Conservation (phyloP, 208 protist genomes). For the Acanthamoeba sp. region DNA sequence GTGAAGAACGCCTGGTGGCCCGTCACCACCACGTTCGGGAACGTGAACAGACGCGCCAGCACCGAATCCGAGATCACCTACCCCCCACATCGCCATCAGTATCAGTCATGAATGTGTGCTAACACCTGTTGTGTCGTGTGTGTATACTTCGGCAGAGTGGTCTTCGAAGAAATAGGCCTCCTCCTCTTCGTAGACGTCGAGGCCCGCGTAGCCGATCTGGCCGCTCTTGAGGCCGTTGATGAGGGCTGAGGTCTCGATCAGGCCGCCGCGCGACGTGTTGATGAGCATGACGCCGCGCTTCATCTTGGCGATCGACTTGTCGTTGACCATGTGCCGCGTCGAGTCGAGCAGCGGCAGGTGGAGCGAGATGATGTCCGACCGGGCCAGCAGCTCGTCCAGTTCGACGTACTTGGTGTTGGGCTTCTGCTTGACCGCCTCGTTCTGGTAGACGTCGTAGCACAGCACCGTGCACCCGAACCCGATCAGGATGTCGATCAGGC, state of each 20-base stretch:
- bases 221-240: conserved; percentile 85
- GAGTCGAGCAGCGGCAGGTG: conserved; percentile 86
- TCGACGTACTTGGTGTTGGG: conserved; percentile 76
- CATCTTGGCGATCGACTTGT: conserved; percentile 85
- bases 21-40: conserved; percentile 84
- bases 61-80: conserved; percentile 73
- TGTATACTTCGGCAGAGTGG: conserved; percentile 18
- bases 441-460: conserved; percentile 86
- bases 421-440: conserved; percentile 69
- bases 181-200: conserved; percentile 91
- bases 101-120: not conserved
- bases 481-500: conserved; percentile 81
- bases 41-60: conserved; percentile 77
- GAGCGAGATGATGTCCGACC: conserved; percentile 90
- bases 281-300: conserved; percentile 89
- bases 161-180: conserved; percentile 88
- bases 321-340: conserved; percentile 89
- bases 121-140: no score
- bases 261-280: conserved; percentile 89
- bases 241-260: conserved; percentile 87
- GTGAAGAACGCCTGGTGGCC: conserved; percentile 88
- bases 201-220: conserved; percentile 84
- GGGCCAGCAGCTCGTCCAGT: conserved; percentile 86
- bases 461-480: conserved; percentile 87
- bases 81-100: not conserved